phyloP scores from a whole-genome alignment of 169 alveolate species.

The Cryptosporidium andersoni region DNA sequence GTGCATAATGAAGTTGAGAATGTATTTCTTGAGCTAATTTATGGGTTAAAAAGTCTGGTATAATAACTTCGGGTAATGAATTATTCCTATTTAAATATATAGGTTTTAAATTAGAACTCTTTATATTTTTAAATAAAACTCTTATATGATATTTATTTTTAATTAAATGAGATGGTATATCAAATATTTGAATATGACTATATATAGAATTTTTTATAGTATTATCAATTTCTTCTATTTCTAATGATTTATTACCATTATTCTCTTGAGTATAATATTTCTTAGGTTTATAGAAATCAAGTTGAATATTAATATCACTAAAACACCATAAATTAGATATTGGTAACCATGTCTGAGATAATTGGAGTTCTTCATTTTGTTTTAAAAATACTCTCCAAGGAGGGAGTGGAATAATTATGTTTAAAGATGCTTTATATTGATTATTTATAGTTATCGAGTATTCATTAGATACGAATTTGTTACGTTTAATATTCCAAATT shows the following conservation, averaged over 20 bases:
- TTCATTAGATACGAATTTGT: neutral
- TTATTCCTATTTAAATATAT: too few relatives aligned
- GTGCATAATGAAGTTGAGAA: conserved; percentile 23
- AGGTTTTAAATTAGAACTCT: too few relatives aligned
- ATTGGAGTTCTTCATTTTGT: neutral
- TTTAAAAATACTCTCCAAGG: neutral
- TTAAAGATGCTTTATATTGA: neutral
- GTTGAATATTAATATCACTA: neutral
- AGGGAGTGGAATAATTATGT: conserved; percentile 22
- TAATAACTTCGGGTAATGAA: neutral
- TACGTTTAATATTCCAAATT: conserved; percentile 25
- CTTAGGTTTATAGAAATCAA: too few relatives aligned
- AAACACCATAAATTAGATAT: conserved; percentile 5
- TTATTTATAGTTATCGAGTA: neutral
- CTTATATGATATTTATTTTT: conserved; percentile 14
- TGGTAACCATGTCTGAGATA: conserved; percentile 11
- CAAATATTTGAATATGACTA: conserved; percentile 10
- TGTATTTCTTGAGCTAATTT: conserved; percentile 57
- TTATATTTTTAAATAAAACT: neutral
- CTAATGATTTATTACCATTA: too few relatives aligned
- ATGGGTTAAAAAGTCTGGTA: conserved; percentile 24
- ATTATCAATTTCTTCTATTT: too few relatives aligned
- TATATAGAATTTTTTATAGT: neutral
- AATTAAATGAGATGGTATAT: conserved; percentile 6
- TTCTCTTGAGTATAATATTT: too few relatives aligned